Conservation (phyloP, 139 green algal species). For the Chlorella ohadii region DNA sequence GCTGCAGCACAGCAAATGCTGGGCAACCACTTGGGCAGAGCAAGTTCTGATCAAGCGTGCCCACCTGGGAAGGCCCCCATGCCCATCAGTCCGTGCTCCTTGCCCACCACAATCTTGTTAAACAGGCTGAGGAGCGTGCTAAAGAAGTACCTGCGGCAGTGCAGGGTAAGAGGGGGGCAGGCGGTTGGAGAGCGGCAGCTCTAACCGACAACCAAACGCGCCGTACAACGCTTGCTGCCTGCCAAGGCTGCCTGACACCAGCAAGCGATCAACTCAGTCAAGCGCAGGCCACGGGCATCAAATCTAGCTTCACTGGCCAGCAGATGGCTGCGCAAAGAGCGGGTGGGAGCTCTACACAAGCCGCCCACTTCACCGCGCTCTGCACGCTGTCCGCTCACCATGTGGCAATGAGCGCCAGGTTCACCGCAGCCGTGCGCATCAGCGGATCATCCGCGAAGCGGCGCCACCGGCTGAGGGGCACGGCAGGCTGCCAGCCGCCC, state of each 20-base stretch:
- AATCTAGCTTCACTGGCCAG: too few species aligned
- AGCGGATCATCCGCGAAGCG: neutral
- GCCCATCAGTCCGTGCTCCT: constrained; percentile 72
- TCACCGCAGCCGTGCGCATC: constrained; percentile 9
- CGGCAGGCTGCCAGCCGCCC: neutral
- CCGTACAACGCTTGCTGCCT: too few species aligned
- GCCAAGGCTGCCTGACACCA: too few species aligned
- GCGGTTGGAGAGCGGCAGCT: neutral
- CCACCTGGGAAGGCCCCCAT: constrained; percentile 80
- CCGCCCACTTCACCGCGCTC: too few species aligned
- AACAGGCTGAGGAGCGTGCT: constrained; percentile 77
- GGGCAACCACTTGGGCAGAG: too few species aligned
- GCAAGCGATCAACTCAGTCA: too few species aligned
- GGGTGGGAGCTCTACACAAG: too few species aligned
- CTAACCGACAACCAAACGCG: neutral
- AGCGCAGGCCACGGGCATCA: too few species aligned
- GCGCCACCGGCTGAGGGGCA: neutral
- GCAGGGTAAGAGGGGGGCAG: neutral
- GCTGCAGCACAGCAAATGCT: neutral
- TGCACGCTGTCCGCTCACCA: constrained; percentile 9
- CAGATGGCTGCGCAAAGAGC: too few species aligned
- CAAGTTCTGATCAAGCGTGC: neutral
- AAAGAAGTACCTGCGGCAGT: constrained; percentile 78
- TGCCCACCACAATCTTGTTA: constrained; percentile 79
- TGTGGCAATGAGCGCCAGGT: constrained; percentile 33